phyloP scores from a whole-genome alignment of 1,284 basidiomycete species.

The Ustilago esculenta region DNA sequence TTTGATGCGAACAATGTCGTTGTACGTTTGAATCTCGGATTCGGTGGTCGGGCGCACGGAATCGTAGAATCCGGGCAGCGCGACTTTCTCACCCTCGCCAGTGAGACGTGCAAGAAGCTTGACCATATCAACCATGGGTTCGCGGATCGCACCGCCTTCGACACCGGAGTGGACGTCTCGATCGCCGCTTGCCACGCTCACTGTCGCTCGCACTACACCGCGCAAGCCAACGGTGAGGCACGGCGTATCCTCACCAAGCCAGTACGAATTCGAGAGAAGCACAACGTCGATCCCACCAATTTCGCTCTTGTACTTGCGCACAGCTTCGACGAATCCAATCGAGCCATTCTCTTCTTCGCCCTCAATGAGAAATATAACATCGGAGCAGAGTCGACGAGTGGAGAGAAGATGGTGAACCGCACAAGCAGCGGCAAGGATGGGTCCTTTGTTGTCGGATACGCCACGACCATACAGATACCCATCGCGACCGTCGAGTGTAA shows the following conservation, averaged over 20 bases:
- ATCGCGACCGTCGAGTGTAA: constrained; percentile 81
- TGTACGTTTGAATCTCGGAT: constrained; percentile 65
- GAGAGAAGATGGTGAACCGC: constrained; percentile 84
- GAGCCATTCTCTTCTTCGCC: constrained; percentile 96
- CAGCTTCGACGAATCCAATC: constrained; percentile 80
- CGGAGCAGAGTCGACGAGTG: constrained; percentile 79
- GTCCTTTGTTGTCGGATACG: constrained; percentile 82
- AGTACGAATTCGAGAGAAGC: constrained; percentile 81
- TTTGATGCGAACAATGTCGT: constrained; percentile 48
- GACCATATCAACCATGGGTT: constrained; percentile 92
- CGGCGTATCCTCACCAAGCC: constrained; percentile 92
- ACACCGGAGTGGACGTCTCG: constrained; percentile 90
- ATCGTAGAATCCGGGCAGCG: constrained; percentile 85
- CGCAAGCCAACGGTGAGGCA: constrained; percentile 95
- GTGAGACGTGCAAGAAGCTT: constrained; percentile 80
- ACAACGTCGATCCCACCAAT: constrained; percentile 60
- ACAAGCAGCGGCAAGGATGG: constrained; percentile 88
- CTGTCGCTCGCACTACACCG: constrained; percentile 85
- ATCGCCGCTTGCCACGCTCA: constrained; percentile 73
- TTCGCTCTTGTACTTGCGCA: constrained; percentile 75
- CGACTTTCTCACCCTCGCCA: constrained; percentile 71
- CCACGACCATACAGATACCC: constrained; percentile 95
- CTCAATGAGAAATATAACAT: constrained; percentile 90
- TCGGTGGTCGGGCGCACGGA: constrained; percentile 59
- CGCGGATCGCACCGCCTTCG: constrained; percentile 84